Evolutionary conservation across 208 protist species (phyloP), one percentile per base, ranked within the genome.

Genomic region (Wallacemonas sp.): DNA sequence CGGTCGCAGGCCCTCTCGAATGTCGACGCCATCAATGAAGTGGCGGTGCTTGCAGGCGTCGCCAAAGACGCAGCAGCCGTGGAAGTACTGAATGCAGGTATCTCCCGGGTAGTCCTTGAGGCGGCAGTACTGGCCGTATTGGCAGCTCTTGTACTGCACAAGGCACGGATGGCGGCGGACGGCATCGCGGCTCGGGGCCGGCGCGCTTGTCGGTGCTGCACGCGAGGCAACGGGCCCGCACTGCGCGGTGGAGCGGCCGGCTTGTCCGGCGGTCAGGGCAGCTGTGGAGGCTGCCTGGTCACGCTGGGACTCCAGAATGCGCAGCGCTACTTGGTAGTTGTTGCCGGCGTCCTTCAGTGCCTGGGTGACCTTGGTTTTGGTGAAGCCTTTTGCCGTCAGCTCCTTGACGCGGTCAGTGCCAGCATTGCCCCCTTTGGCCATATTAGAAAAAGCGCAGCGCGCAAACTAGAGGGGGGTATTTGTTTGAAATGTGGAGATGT

Each of bases 1-100:
- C 0, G 38, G 26, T 1, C 70, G 36, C 22, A 31, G 23, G 3
- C 22, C 62, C 23, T 70, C 70, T 22, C 82, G 72, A n/a, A 93
- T 84, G 44, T 93, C 82, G 3, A 87, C 82, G 18, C 86, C 86
- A 57, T 95, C 89, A 14, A 92, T 74, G 11, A 57, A 50, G 73
- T 95, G 89, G 16, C 65, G 81, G 29, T 70, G 79, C 23, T 61
- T 72, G 65, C 89, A 95, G 12, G 39, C 14, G 29, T 57, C 26
- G 18, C 80, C 89, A 70, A 84, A 92, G 5, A 89, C 54, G 57
- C 89, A 95, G 61, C 29, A 59, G 22, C 86, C 82, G n/a, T 76
- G 74, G 36, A 83, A 81, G 72, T 95, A 74, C 33, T 90, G 75
- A 26, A 95, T 89, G 65, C 89, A 95, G 10, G 74, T 70, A 61